These are phyloP conservation scores for Zymoseptoria ardabiliae DNA, from an alignment of 2,329 filamentous ascomycete species.

Conservation along the genomic window DNA sequence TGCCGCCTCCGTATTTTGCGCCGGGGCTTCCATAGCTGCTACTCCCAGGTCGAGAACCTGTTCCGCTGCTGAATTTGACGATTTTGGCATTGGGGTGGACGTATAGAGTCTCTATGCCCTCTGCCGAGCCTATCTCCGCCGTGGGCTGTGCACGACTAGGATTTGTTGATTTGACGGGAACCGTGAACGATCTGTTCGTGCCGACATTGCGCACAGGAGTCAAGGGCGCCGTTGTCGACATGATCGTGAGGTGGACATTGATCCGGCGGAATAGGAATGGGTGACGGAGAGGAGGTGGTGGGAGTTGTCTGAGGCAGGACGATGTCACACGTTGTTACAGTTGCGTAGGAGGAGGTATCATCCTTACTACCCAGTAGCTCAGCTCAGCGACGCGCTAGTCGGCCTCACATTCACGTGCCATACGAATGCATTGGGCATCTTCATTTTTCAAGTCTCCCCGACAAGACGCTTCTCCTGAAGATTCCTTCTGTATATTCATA, in stretches of 20 bases:
- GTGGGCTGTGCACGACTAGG: constrained; percentile 26
- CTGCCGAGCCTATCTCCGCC: constrained; percentile 30
- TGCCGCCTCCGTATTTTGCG: constrained; percentile 37
- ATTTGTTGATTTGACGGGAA: constrained; percentile 32
- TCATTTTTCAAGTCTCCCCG: neutral
- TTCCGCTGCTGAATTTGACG: constrained; percentile 50
- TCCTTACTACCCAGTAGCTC: neutral
- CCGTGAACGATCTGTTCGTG: constrained; percentile 42
- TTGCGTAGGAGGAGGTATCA: neutral
- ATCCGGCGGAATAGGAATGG: neutral
- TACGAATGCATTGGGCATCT: neutral
- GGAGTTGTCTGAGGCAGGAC: neutral
- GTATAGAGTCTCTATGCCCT: constrained; percentile 62
- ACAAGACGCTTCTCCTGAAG: neutral
- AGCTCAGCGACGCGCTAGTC: neutral
- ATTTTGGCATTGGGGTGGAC: constrained; percentile 67
- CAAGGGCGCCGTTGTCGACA: constrained; percentile 21
- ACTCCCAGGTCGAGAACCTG: constrained; percentile 25
- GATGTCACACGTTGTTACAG: neutral
- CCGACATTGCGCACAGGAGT: constrained; percentile 24
- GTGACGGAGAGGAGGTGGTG: neutral
- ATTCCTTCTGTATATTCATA: too few relatives aligned
- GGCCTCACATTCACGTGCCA: neutral
- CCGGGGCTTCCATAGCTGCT: constrained; percentile 11
- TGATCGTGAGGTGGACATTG: constrained; percentile 1